Percentiles rank a stretch among this genome's conserved stretches.
These are phyloP conservation scores for Aspergillus sp. DNA, from an alignment of 2,329 filamentous ascomycete species.

Conservation along the genomic window DNA sequence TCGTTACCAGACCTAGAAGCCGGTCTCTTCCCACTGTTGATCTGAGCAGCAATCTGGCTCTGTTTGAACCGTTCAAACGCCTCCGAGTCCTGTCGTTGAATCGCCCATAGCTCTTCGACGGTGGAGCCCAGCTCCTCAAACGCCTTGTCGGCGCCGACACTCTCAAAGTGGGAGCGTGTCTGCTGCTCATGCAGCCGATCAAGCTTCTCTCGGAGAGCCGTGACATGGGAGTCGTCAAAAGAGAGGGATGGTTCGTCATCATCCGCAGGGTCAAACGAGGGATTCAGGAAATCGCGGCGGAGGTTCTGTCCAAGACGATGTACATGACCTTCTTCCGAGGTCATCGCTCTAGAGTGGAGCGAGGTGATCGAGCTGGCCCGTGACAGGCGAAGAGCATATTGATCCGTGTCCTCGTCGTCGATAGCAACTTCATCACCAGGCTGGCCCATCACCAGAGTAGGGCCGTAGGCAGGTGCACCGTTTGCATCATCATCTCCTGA, in stretches of 20 bases:
- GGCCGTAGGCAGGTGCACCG: conserved; percentile 30
- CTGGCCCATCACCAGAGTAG: conserved; percentile 19
- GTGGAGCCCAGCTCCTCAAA: conserved; percentile 45
- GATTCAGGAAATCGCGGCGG: conserved; percentile 61
- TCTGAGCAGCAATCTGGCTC: conserved; percentile 47
- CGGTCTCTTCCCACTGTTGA: conserved; percentile 38
- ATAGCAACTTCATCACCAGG: conserved; percentile 33
- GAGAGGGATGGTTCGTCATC: conserved; percentile 30
- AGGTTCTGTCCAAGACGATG: conserved; percentile 68
- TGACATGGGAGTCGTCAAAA: conserved; percentile 44
- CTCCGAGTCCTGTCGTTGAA: conserved; percentile 44
- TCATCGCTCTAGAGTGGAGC: conserved; percentile 63
- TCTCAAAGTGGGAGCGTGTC: conserved; percentile 39
- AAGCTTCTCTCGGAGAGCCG: conserved; percentile 43
- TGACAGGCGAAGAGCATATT: conserved; percentile 50
- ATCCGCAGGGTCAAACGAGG: conserved; percentile 42
- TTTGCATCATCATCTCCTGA: conserved; percentile 33
- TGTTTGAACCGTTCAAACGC: conserved; percentile 45
- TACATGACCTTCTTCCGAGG: conserved; percentile 68
- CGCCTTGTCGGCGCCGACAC: conserved; percentile 38
- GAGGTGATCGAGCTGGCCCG: conserved; percentile 67
- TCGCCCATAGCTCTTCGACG: conserved; percentile 44
- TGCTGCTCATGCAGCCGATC: conserved; percentile 44
- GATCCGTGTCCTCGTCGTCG: conserved; percentile 43
- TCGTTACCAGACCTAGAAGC: conserved; percentile 7